Percentiles rank a stretch among this genome's conserved stretches.
Conservation (phyloP, 139 green algal species). For the Tetraselmis striata region DNA sequence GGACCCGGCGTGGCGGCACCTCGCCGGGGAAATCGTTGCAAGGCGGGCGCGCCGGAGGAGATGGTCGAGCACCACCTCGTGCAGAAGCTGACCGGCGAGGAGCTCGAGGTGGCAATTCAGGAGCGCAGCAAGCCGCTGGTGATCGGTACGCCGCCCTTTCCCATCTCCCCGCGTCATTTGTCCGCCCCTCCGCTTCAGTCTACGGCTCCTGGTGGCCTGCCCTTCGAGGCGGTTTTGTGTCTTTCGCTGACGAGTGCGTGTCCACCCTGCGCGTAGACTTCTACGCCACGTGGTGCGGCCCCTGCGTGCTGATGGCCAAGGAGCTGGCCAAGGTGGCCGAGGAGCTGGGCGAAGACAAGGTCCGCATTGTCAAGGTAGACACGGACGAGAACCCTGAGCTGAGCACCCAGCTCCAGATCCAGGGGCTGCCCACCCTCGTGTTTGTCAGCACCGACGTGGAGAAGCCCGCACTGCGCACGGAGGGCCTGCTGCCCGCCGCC, state of each 20-base stretch:
- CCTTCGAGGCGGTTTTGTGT: not conserved
- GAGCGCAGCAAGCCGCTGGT: constrained; percentile 66
- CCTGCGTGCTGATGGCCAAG: constrained; percentile 64
- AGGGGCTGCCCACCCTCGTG: constrained; percentile 90
- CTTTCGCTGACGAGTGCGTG: not conserved
- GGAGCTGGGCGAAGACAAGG: constrained; percentile 50
- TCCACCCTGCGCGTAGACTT: not conserved
- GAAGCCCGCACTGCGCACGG: constrained; percentile 85
- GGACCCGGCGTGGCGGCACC: too few species aligned
- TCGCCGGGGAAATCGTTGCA: not conserved
- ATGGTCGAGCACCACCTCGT: constrained; percentile 11
- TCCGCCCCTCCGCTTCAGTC: not conserved
- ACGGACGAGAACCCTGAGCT: constrained; percentile 86
- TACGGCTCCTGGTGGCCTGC: too few species aligned
- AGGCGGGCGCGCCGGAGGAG: not conserved
- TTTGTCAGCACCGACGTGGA: constrained; percentile 75
- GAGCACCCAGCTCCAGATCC: constrained; percentile 74
- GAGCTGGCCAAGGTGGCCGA: constrained; percentile 73
- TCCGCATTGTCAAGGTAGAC: constrained; percentile 89
- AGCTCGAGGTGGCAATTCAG: constrained; percentile 75
- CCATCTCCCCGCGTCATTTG: not conserved
- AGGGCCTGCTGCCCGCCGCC: constrained; percentile 77
- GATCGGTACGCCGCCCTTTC: constrained; percentile 37
- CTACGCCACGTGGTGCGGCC: constrained; percentile 38
- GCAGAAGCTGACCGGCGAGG: constrained; percentile 66